These are phyloP conservation scores for Cyberlindnera samutprakarnensis DNA, from an alignment of 805 yeast genomes.

Conservation along the genomic window DNA sequence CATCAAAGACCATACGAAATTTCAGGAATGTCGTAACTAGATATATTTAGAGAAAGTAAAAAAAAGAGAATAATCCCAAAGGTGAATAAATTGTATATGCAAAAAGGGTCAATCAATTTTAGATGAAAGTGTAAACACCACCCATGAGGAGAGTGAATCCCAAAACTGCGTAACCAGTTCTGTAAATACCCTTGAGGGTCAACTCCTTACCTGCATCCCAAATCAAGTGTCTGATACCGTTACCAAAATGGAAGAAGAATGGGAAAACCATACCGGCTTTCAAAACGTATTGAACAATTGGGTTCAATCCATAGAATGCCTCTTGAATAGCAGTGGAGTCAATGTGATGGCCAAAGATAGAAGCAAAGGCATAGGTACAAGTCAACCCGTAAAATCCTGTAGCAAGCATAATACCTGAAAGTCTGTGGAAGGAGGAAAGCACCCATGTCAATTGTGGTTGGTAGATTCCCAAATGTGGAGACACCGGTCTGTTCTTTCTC, in stretches of 20 bases:
- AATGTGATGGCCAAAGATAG: constrained; percentile 47
- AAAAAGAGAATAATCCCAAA: too few relatives aligned
- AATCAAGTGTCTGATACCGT: constrained; percentile 86
- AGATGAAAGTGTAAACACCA: constrained; percentile 30
- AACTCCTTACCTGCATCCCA: constrained; percentile 89
- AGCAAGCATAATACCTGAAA: constrained; percentile 81
- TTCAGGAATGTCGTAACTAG: too few relatives aligned
- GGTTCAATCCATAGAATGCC: constrained; percentile 49
- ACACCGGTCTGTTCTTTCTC: constrained; percentile 79
- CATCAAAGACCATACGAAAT: too few relatives aligned
- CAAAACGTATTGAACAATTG: constrained; percentile 47
- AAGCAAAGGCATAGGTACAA: constrained; percentile 62
- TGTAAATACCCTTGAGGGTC: constrained; percentile 80
- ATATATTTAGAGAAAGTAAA: too few relatives aligned
- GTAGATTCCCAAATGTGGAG: constrained; percentile 88
- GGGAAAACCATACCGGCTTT: constrained; percentile 75
- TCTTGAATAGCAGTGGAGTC: constrained; percentile 27
- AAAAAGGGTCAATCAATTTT: too few relatives aligned
- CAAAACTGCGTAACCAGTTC: constrained; percentile 81
- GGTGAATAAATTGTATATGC: too few relatives aligned
- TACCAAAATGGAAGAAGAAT: constrained; percentile 77
- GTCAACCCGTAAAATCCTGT: constrained; percentile 74
- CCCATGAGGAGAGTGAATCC: constrained; percentile 56
- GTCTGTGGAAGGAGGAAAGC: constrained; percentile 77
- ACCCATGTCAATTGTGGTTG: constrained; percentile 85